These are phyloP conservation scores for Neoconidiobolus thromboides DNA, from an alignment of 371 early-diverging fungal species.

Conservation along the genomic window DNA sequence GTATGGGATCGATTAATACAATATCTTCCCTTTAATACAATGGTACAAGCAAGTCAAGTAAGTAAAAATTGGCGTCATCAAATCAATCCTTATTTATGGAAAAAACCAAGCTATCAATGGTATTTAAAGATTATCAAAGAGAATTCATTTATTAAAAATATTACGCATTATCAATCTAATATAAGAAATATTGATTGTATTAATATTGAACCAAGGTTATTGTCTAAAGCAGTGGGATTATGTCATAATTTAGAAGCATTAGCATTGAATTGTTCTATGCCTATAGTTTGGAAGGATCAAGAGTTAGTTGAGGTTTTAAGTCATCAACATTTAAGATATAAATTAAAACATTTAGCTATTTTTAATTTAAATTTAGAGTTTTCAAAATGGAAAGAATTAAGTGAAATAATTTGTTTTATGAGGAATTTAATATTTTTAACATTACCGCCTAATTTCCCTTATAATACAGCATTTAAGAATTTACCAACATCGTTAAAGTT, in stretches of 20 bases:
- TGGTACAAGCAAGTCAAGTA: neutral
- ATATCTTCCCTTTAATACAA: neutral
- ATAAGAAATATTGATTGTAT: neutral
- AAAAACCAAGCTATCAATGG: neutral
- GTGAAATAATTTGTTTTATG: neutral
- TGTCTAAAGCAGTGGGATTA: neutral
- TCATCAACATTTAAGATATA: neutral
- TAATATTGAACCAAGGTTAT: neutral
- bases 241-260: neutral
- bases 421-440: neutral
- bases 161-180: neutral
- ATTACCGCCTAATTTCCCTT: neutral
- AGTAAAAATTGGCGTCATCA: neutral
- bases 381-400: neutral
- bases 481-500: neutral
- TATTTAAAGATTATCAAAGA: neutral
- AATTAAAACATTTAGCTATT: neutral
- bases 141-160: neutral
- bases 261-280: neutral
- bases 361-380: neutral
- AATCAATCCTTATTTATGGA: neutral
- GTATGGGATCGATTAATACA: neutral
- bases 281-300: neutral
- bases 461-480: neutral
- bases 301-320: neutral